Percentiles rank a stretch among this genome's conserved stretches.
phyloP scores from a whole-genome alignment of 345 rosid genomes.

The Aquilaria yunnanensis region DNA sequence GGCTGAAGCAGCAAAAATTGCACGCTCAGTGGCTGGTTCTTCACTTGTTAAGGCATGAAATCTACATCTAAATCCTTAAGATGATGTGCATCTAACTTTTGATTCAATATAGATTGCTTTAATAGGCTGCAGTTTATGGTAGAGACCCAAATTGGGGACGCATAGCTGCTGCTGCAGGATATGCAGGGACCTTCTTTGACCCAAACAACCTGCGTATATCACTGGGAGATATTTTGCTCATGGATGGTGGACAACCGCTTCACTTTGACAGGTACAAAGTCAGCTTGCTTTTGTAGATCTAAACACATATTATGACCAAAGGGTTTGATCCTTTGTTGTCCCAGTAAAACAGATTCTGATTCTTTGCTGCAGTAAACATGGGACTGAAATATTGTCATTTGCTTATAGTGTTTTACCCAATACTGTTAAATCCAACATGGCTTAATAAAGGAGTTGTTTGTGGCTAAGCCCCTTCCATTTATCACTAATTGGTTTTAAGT shows the following conservation, averaged over 20 bases:
- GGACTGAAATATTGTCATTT: no score
- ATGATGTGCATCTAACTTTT: constrained; percentile 16
- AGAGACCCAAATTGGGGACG: constrained; percentile 99
- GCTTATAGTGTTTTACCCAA: no score
- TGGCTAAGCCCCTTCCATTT: no score
- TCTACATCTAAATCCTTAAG: constrained; percentile 10
- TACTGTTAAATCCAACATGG: no score
- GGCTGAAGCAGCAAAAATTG: constrained; percentile 78
- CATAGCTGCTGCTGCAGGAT: constrained; percentile 93
- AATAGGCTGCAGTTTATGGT: constrained; percentile 86
- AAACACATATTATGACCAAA: no score
- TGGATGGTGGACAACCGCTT: constrained; percentile 88
- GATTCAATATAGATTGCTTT: constrained; percentile 17
- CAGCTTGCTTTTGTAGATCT: not conserved
- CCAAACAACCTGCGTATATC: constrained; percentile 52
- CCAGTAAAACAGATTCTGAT: no score
- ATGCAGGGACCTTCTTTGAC: constrained; percentile 63
- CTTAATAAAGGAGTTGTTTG: no score
- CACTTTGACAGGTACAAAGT: constrained; percentile 64
- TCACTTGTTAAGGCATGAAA: constrained; percentile 81
- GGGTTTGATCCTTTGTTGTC: no score
- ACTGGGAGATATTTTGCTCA: constrained; percentile 81
- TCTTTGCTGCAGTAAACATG: no score
- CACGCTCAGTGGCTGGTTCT: constrained; percentile 90
- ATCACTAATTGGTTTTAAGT: no score